Percentiles rank a stretch among this genome's conserved stretches.
phyloP scores from a whole-genome alignment of 2,329 filamentous ascomycete genomes.

The Trichoderma asperellum region DNA sequence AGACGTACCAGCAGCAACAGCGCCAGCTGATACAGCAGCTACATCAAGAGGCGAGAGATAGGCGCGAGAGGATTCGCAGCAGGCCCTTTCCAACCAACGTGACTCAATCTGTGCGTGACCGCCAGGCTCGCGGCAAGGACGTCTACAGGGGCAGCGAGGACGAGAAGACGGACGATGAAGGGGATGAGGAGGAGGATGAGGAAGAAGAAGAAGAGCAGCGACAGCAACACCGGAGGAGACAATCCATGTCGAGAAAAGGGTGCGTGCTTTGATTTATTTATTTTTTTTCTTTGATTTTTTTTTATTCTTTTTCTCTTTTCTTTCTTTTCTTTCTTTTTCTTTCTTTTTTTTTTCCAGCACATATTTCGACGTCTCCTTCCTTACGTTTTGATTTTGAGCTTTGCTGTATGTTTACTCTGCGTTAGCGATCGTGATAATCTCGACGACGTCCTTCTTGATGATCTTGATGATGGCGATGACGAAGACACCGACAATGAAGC shows the following conservation, averaged over 20 bases:
- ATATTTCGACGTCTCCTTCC: no score
- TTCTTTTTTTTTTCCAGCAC: not conserved
- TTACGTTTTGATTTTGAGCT: not conserved
- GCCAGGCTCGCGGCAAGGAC: constrained; percentile 62
- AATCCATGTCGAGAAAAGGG: not conserved
- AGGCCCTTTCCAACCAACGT: constrained; percentile 47
- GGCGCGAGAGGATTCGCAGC: constrained; percentile 1
- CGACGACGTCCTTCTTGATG: not conserved
- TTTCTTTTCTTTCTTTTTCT: not conserved
- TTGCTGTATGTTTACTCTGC: not conserved
- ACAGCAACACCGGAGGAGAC: not conserved
- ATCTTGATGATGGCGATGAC: constrained; percentile 30
- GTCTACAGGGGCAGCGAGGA: constrained; percentile 47
- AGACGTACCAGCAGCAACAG: not conserved
- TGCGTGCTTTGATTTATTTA: not conserved
- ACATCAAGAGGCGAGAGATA: not conserved
- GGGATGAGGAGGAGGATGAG: not conserved
- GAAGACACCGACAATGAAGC: constrained; percentile 3
- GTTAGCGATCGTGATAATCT: not conserved
- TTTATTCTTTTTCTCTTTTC: not conserved
- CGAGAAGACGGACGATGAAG: constrained; percentile 30
- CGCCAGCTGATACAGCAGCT: not conserved
- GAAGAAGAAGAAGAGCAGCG: not conserved
- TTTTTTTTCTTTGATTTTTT: not conserved
- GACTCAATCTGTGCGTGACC: constrained; percentile 58